phyloP scores from a whole-genome alignment of 805 yeast species.

The Teunomyces funiuensis region DNA sequence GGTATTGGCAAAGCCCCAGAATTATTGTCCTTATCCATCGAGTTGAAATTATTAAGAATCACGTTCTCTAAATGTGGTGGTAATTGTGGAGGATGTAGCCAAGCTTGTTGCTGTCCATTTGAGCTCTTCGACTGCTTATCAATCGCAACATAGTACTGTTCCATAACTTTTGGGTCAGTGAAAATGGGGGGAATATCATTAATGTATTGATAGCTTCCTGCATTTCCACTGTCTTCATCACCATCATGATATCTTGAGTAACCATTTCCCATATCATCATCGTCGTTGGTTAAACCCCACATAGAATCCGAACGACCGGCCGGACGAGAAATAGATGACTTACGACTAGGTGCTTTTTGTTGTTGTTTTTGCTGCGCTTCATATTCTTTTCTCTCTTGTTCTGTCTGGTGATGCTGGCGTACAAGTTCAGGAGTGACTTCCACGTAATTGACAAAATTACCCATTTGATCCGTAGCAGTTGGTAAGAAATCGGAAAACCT shows the following conservation, averaged over 20 bases:
- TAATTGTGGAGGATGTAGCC: constrained; percentile 89
- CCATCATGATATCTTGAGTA: constrained; percentile 75
- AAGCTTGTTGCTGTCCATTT: constrained; percentile 56
- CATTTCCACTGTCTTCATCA: constrained; percentile 23
- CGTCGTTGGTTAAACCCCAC: constrained; percentile 62
- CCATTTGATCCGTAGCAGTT: constrained; percentile 97
- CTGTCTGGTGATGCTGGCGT: constrained; percentile 29
- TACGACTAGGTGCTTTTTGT: constrained; percentile 21
- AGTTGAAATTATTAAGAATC: constrained; percentile 70
- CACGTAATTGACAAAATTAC: constrained; percentile 89
- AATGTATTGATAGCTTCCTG: constrained; percentile 44
- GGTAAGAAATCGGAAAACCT: constrained; percentile 85
- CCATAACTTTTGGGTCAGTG: constrained; percentile 85
- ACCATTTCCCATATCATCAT: constrained; percentile 82
- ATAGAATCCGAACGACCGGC: constrained; percentile 54
- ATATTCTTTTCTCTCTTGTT: constrained; percentile 10
- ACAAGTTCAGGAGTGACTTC: constrained; percentile 59
- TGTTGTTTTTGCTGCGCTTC: constrained; percentile 21
- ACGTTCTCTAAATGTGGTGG: constrained; percentile 97
- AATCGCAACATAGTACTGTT: constrained; percentile 74
- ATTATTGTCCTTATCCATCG: constrained; percentile 68
- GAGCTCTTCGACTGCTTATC: constrained; percentile 65
- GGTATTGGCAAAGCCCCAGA: constrained; percentile 91
- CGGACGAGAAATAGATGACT: constrained; percentile 28
- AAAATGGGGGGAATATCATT: constrained; percentile 79